phyloP scores from a whole-genome alignment of 23 red algal species.

The Chondrus crispus region DNA sequence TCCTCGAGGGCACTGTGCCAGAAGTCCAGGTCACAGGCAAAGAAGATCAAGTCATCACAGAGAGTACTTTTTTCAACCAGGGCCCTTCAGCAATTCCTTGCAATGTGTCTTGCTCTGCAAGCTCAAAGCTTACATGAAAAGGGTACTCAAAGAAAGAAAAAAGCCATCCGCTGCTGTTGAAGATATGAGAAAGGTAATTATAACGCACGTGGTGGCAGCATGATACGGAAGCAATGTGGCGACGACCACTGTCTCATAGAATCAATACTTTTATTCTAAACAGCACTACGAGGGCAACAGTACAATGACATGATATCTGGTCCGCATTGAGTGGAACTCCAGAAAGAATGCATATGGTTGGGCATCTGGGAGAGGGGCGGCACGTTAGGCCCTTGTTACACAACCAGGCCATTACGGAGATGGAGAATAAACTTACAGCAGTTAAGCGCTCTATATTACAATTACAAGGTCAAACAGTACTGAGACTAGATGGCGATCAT shows the following conservation, averaged over 20 bases:
- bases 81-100: too few relatives aligned
- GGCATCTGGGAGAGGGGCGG: not conserved
- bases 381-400: not conserved
- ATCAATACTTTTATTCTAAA: slow-evolving; percentile 4
- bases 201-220: not conserved
- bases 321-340: not conserved
- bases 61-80: too few relatives aligned
- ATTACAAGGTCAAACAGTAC: not conserved
- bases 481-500: not conserved
- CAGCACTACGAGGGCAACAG: not conserved
- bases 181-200: not conserved
- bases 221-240: not conserved
- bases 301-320: not conserved
- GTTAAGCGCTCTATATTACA: not conserved
- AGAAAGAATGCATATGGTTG: not conserved
- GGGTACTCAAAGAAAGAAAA: not conserved
- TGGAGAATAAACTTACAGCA: slow-evolving; percentile 1
- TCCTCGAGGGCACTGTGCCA: not conserved
- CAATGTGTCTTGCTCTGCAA: not conserved
- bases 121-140: not conserved
- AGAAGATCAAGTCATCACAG: too few relatives aligned
- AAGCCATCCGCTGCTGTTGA: not conserved
- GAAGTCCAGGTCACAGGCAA: not conserved
- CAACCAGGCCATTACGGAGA: not conserved
- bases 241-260: not conserved